Evolutionary conservation across 192 early-diverging fungal genomes (phyloP).

Genomic region (Coemansia sp.): DNA sequence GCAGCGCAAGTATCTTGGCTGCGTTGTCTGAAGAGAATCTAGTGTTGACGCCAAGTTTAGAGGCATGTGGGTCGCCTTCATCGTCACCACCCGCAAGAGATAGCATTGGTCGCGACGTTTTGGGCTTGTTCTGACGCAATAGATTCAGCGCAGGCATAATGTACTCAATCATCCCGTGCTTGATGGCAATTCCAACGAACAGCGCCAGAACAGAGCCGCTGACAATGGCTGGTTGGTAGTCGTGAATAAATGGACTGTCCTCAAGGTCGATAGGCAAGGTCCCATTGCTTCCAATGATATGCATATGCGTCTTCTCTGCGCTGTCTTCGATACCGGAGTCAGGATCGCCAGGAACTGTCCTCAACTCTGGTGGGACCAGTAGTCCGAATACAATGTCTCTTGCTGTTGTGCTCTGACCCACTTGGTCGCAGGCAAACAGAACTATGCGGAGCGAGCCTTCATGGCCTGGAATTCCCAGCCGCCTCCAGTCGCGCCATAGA

Average conservation of each 20-base stretch:
- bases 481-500: slow-evolving; percentile 41
- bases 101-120: slow-evolving; percentile 2
- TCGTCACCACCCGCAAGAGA: neutral
- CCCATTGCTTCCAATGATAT: neutral
- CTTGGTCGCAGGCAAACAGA: slow-evolving; percentile 48
- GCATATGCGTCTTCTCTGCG: neutral
- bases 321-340: neutral
- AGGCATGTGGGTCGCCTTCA: neutral
- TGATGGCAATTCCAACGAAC: slow-evolving; percentile 39
- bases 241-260: neutral
- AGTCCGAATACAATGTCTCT: slow-evolving; percentile 28
- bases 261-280: neutral
- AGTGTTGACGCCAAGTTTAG: neutral
- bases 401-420: slow-evolving; percentile 22
- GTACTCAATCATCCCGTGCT: slow-evolving; percentile 23
- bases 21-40: slow-evolving; percentile 26
- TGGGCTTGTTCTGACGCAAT: slow-evolving; percentile 12
- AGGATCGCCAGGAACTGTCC: neutral
- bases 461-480: slow-evolving; percentile 14
- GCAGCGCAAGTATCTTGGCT: slow-evolving; percentile 16
- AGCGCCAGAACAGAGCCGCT: slow-evolving; percentile 30
- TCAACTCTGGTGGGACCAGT: slow-evolving; percentile 9
- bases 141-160: slow-evolving; percentile 24
- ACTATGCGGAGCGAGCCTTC: slow-evolving; percentile 19
- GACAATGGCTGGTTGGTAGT: slow-evolving; percentile 20